Evolutionary conservation across 1,139 yeast species (phyloP), one percentile per base, ranked within the genome.

Genomic region (Trichomonascaceae sp.): DNA sequence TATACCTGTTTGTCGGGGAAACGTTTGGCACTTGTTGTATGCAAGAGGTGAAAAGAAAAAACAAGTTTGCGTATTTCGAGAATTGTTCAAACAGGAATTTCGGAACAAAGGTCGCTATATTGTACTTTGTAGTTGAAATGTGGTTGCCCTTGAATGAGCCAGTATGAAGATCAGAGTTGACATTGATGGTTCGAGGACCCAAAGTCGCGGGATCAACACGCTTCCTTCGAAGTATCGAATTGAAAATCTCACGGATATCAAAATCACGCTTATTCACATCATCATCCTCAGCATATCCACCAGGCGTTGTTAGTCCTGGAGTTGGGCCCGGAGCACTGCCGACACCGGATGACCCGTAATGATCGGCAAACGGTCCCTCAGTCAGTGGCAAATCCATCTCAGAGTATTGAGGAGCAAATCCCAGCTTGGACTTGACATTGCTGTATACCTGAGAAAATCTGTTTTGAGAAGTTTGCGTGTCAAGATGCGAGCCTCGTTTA

Each of bases 1-100:
- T 95, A 67, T 84, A 95, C 71, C 97, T 76, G 70, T 93, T 95
- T 0, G 99, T 95, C 3, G 99, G 99, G 0, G 97, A 85, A 3
- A 93, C 98, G 61, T 85, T 82, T 4, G 99, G 99, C 13, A 95
- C 98, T 69, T 95, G 99, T 73, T 95, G 99, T 62, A 95, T 93
- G 45, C 82, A 78, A 3, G 98, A 87, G 0, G 99, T 95, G 74
- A 89, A 88, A 53, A 95, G 74, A 70, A 95, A 95, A 71, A 95
- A 95, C 69, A 95, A 75, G 67, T 95, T 95, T 27, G 99, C 98
- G 69, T 95, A 95, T 69, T 93, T 95, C 59, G 97, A 87, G 70
- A 95, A 95, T 70, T 95, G 99, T 72, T 95, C 99, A 65, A 91
- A 89, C 60, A 95, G 72, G 67, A 95, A 95, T 68, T 95, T 95